These are phyloP conservation scores for Corynascus novoguineensis DNA, from an alignment of 495 filamentous ascomycete genomes.

Conservation along the genomic window DNA sequence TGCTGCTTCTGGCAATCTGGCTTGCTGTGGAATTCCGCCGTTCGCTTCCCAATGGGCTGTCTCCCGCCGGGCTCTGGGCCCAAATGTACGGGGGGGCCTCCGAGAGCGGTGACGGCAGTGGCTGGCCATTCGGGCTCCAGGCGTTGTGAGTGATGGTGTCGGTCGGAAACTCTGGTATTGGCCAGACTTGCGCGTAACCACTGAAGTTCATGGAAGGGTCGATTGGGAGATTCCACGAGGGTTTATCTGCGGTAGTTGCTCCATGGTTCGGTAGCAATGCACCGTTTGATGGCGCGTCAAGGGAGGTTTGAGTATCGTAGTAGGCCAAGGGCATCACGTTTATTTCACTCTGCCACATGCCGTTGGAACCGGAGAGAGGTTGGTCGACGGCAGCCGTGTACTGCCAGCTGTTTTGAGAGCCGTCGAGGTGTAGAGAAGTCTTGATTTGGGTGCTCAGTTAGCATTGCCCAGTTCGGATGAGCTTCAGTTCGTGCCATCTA, in stretches of 20 bases:
- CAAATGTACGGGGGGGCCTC: constrained; percentile 3
- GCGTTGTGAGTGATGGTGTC: background rate
- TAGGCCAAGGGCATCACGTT: no score
- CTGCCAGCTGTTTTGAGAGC: background rate
- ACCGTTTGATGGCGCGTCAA: background rate
- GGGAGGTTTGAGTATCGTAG: background rate
- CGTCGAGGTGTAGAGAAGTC: background rate
- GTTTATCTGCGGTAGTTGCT: background rate
- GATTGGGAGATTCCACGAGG: background rate
- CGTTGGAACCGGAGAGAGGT: background rate
- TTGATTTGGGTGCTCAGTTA: background rate
- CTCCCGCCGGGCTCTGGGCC: background rate
- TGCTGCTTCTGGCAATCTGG: background rate
- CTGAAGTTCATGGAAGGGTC: background rate
- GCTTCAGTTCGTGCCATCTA: no score
- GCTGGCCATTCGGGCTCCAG: constrained; percentile 1
- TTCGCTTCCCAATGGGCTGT: no score
- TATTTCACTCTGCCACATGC: background rate
- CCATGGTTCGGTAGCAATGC: background rate
- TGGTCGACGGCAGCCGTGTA: background rate
- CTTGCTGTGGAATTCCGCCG: no score
- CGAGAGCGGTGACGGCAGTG: constrained; percentile 11
- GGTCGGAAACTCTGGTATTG: background rate
- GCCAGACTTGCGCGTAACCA: background rate
- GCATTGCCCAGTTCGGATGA: background rate